phyloP scores from a whole-genome alignment of 2,329 filamentous ascomycete species.

The Aspergillus ochraceoroseus region DNA sequence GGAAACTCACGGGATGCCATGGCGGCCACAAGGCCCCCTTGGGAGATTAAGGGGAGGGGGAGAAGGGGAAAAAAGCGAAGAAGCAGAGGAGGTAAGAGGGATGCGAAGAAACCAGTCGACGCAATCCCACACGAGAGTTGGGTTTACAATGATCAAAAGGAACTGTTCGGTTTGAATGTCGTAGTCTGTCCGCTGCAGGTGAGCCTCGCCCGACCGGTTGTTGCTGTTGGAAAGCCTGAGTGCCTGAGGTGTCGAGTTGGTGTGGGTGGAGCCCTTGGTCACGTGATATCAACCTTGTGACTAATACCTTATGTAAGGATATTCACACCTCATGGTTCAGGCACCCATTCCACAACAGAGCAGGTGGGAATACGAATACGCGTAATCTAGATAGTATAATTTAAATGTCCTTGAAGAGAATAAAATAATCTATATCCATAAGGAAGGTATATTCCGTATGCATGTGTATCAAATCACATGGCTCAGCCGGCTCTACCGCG shows the following conservation, averaged over 20 bases:
- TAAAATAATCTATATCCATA: no score
- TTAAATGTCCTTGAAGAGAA: no score
- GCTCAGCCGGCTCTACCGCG: slow-evolving; percentile 3
- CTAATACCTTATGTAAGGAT: no score
- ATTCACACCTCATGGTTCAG: no score
- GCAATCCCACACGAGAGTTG: slow-evolving; percentile 15
- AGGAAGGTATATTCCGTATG: no score
- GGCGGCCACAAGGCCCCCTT: slow-evolving; percentile 49
- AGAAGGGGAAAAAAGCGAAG: slow-evolving; percentile 4
- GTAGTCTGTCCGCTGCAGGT: slow-evolving; percentile 4
- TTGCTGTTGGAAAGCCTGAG: slow-evolving; percentile 2
- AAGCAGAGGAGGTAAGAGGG: slow-evolving; percentile 13
- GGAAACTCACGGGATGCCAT: slow-evolving; percentile 55
- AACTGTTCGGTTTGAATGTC: slow-evolving; percentile 2
- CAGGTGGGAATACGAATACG: no score
- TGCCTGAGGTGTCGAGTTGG: no score
- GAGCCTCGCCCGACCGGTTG: slow-evolving; percentile 19
- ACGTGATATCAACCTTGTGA: slow-evolving; percentile 4
- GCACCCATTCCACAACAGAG: no score
- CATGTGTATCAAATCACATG: no score
- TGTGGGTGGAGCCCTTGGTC: background rate
- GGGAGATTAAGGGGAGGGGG: slow-evolving; percentile 25
- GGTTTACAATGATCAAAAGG: slow-evolving; percentile 9
- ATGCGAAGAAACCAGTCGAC: slow-evolving; percentile 24
- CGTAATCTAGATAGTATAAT: no score